phyloP scores from a whole-genome alignment of 75 land plant genomes.

The Cryptomeria japonica region DNA sequence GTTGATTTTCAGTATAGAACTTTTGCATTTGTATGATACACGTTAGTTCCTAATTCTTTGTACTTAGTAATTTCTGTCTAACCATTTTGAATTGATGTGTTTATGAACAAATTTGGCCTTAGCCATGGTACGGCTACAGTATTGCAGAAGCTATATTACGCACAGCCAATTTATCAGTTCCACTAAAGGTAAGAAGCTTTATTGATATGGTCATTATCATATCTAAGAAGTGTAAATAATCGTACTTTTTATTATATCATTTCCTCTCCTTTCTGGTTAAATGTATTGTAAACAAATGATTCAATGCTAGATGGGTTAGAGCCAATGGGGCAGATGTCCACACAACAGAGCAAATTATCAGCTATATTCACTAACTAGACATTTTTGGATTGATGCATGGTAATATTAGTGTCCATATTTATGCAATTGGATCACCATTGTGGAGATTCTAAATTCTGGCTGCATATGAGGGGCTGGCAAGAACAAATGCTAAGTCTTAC shows the following conservation, averaged over 20 bases:
- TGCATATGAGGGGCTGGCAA: background rate
- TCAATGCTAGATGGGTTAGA: background rate
- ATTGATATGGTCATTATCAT: background rate
- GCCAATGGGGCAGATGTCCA: background rate
- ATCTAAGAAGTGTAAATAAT: background rate
- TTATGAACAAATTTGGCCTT: conserved; percentile 4
- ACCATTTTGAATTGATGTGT: background rate
- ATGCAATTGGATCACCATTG: background rate
- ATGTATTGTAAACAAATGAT: background rate
- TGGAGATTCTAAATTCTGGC: background rate
- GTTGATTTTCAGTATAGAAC: background rate
- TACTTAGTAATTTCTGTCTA: background rate
- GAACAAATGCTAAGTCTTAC: background rate
- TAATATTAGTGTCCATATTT: background rate
- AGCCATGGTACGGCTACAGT: conserved; percentile 99
- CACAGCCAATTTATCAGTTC: conserved; percentile 72
- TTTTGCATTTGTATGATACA: background rate
- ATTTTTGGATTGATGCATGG: background rate
- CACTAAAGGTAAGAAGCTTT: conserved; percentile 66
- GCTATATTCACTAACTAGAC: background rate
- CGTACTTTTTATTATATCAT: background rate
- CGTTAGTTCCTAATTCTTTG: background rate
- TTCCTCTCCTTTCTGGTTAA: background rate
- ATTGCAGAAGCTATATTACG: conserved; percentile 88
- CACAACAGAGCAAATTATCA: background rate